These are phyloP conservation scores for Brettanomyces anomalus DNA, from an alignment of 805 yeast genomes.

Conservation along the genomic window DNA sequence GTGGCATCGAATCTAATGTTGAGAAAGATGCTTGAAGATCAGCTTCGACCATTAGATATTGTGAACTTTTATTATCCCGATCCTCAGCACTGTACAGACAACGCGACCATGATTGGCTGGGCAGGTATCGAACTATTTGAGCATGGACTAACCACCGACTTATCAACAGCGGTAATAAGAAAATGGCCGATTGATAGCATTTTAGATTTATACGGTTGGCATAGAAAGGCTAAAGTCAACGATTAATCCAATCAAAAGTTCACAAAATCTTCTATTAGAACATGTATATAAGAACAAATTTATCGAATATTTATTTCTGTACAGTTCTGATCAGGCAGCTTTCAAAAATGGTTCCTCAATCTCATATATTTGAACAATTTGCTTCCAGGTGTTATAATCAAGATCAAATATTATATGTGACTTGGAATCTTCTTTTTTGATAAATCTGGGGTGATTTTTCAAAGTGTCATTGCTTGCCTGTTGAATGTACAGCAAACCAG, in stretches of 20 bases:
- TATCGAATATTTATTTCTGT: neutral
- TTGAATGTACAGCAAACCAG: slow-evolving; percentile 27
- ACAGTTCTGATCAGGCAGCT: neutral
- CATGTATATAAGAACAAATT: neutral
- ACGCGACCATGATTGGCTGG: slow-evolving; percentile 96
- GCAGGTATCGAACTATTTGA: slow-evolving; percentile 89
- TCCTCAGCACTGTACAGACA: slow-evolving; percentile 75
- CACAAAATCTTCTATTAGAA: neutral
- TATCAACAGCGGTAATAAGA: slow-evolving; percentile 54
- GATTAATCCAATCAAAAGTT: neutral
- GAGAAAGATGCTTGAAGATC: slow-evolving; percentile 36
- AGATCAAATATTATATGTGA: slow-evolving; percentile 68
- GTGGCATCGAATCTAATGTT: slow-evolving; percentile 71
- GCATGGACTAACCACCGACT: slow-evolving; percentile 36
- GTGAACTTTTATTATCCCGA: slow-evolving; percentile 58
- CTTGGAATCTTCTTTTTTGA: slow-evolving; percentile 18
- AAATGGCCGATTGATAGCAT: slow-evolving; percentile 74
- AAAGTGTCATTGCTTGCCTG: slow-evolving; percentile 15
- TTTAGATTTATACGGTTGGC: slow-evolving; percentile 44
- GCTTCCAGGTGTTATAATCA: slow-evolving; percentile 58
- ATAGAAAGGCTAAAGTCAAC: neutral
- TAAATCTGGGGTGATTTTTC: slow-evolving; percentile 14
- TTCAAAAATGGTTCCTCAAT: slow-evolving; percentile 43
- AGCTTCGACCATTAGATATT: slow-evolving; percentile 23
- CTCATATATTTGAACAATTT: slow-evolving; percentile 41